A percentile compares a stretch with the other conserved stretches of the same genome.
Conservation (phyloP, 225 moss, liverwort and hornwort species). For the Thuidium tamariscinum region DNA sequence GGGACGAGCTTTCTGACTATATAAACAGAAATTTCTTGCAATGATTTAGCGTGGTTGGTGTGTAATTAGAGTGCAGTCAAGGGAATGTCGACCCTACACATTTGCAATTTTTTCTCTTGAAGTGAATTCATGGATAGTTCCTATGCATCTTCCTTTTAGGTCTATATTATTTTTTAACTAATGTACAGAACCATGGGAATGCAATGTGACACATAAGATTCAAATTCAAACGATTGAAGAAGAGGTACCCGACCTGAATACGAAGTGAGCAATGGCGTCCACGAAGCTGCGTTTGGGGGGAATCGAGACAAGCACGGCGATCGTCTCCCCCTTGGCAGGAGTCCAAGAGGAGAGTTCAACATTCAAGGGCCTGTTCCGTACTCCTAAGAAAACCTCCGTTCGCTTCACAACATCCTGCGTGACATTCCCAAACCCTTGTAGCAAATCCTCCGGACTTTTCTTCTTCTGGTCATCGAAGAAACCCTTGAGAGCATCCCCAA, state of each 20-base stretch:
- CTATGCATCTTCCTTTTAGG: not conserved
- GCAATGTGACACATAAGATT: not conserved
- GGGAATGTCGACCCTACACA: not conserved
- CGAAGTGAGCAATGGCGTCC: conserved; percentile 1
- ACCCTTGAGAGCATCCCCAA: conserved; percentile 17
- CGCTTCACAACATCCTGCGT: conserved; percentile 10
- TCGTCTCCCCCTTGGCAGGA: conserved; percentile 50
- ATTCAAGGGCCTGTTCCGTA: conserved; percentile 9
- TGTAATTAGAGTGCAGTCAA: not conserved
- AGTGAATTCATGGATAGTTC: not conserved
- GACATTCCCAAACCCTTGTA: not conserved
- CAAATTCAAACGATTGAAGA: not conserved
- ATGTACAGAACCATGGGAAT: not conserved
- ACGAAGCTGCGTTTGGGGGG: conserved; percentile 5
- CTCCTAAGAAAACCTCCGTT: conserved; percentile 16
- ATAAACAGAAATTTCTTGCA: not conserved
- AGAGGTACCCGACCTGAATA: conserved; percentile 8
- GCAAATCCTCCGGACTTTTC: not conserved
- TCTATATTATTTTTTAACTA: not conserved
- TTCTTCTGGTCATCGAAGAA: not conserved
- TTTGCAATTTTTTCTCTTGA: not conserved
- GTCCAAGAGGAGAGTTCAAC: conserved; percentile 43
- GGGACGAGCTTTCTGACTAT: not conserved
- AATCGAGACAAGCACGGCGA: conserved; percentile 47
- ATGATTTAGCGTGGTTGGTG: not conserved